A percentile compares a stretch with the other conserved stretches of the same genome.
These are phyloP conservation scores for Pseudevernia furfuracea DNA, from an alignment of 495 filamentous ascomycete genomes.

Conservation along the genomic window DNA sequence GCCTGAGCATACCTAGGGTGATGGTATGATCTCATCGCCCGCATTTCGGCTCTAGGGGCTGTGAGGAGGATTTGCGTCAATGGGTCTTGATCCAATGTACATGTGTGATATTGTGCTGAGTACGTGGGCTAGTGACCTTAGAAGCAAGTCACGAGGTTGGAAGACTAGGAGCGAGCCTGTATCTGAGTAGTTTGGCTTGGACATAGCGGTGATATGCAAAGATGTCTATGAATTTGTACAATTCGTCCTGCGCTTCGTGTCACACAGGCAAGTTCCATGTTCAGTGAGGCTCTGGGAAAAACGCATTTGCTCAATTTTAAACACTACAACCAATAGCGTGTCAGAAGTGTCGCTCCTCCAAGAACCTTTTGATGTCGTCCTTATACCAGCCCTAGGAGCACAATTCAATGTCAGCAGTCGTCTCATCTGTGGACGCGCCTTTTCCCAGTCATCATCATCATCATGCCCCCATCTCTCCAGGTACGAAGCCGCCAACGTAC, in stretches of 20 bases:
- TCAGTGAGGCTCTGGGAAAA: neutral
- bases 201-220: neutral
- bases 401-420: slow-evolving; percentile 5
- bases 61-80: neutral
- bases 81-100: neutral
- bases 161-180: neutral
- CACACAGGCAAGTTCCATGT: neutral
- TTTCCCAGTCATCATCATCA: slow-evolving; percentile 9
- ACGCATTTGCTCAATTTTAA: slow-evolving; percentile 10
- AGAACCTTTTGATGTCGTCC: slow-evolving; percentile 42
- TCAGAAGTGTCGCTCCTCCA: slow-evolving; percentile 44
- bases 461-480: neutral
- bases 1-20: slow-evolving; percentile 29
- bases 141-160: neutral
- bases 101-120: neutral
- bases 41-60: neutral
- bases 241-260: neutral
- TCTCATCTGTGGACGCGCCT: neutral
- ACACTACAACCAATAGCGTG: neutral
- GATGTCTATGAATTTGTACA: neutral
- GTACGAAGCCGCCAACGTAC: slow-evolving; percentile 32
- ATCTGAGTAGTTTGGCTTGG: slow-evolving; percentile 9
- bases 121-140: neutral
- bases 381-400: slow-evolving; percentile 43
- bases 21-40: slow-evolving; percentile 13